A percentile compares a stretch with the other conserved stretches of the same genome.
phyloP scores from a whole-genome alignment of 345 rosid genomes.

The Eucalyptus sp. region DNA sequence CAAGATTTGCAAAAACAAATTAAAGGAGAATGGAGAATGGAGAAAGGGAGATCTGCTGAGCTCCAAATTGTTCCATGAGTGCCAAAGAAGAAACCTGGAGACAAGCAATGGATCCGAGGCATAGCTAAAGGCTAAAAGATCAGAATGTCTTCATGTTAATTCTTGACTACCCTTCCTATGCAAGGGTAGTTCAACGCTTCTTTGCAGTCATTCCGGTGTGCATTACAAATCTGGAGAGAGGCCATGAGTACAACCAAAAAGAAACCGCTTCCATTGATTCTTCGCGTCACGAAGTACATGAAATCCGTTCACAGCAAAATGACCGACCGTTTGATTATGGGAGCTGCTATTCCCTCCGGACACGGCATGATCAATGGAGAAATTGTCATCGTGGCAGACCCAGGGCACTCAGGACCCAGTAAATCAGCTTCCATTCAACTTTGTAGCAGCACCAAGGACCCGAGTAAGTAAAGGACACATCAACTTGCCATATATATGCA shows the following conservation, averaged over 20 bases:
- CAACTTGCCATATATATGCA: neutral
- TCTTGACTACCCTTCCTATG: neutral
- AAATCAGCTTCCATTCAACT: conserved; percentile 31
- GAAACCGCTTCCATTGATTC: neutral
- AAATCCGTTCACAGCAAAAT: neutral
- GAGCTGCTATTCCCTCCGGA: neutral
- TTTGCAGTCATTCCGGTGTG: neutral
- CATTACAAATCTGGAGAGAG: neutral
- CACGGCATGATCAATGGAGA: conserved; percentile 17
- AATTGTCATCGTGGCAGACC: conserved; percentile 12
- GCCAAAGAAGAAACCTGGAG: conserved; percentile 2
- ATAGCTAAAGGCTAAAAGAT: conserved; percentile 6
- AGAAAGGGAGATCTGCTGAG: neutral
- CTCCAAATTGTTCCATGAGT: neutral
- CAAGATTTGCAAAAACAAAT: neutral
- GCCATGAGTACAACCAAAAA: neutral
- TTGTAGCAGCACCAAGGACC: conserved; percentile 24
- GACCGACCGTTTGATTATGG: neutral
- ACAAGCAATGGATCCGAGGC: conserved; percentile 35
- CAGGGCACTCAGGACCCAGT: conserved; percentile 34
- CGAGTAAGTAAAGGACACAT: conserved; percentile 16
- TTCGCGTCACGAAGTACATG: neutral
- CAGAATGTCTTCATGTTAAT: neutral
- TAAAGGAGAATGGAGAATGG: neutral
- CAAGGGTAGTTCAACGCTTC: neutral